Base-by-base conservation (phyloP, 1,139 yeast species). In the Yamadazyma membranifaciens region DNA sequence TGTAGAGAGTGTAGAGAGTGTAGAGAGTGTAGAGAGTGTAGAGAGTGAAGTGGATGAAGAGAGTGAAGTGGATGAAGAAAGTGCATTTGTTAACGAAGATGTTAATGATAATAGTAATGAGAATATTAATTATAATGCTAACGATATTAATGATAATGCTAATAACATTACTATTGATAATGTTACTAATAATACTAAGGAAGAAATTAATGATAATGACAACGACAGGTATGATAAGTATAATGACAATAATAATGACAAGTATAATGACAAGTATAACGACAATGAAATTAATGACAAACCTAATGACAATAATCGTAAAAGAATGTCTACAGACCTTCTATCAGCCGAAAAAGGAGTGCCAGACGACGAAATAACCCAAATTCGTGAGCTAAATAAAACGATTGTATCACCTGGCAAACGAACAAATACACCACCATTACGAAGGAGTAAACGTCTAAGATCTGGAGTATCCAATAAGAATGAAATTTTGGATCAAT, bases 221-320 rank as follows among this genome's bases (percentile, higher is more conserved):
- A 20, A 20, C 7, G 33, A 31, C 7, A 17, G 10, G 4, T 20
- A 20, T 27, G 40, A 37, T 29, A 36, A 37, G 9, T 16, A 17
- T 22, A 31, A 33, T 14, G 31, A 38, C 22, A 24, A 17, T 15
- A 32, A 6, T 25, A 26, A 25, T 36, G 31, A 25, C 7, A 12
- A 20, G n/a, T 7, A 12, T 14, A 17, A n/a, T 34, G 14, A 34
- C 3, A 24, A 24, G 31, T 16, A 30, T 11, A 12, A 4, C 12
- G 14, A 22, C 5, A 29, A 11, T 16, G n/a, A 15, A 3, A 24
- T n/a, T 10, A n/a, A 16, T 28, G 13, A 15, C 14, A 14, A 28
- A 15, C 16, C 6, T 10, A 29, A 20, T 20, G 24, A 7, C 24
- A 20, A 20, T 20, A 7, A 20, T 20, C 7, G 7, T 20, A 20